phyloP scores from a whole-genome alignment of 371 early-diverging fungal species.

The Zopfochytrium polystomum region DNA sequence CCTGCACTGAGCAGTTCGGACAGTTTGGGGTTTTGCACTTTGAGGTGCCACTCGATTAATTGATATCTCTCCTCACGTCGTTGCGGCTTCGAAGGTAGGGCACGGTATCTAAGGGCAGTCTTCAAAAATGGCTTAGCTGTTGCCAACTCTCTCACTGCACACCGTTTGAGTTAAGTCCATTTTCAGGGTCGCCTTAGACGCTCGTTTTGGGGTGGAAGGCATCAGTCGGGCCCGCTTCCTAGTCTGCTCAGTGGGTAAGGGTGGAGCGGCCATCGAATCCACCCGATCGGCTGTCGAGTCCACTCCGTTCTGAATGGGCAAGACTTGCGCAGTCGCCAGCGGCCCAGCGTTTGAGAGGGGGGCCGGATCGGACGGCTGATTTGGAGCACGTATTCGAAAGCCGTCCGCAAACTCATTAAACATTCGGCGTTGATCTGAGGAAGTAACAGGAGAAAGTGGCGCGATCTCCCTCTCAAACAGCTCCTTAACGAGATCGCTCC shows the following conservation, averaged over 20 bases:
- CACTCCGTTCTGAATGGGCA: too few relatives aligned
- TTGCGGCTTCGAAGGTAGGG: not conserved
- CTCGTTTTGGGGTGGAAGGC: not conserved
- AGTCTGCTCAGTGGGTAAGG: too few relatives aligned
- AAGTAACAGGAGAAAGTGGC: not conserved
- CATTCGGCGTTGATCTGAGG: not conserved
- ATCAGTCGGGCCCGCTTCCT: not conserved
- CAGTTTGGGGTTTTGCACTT: slow-evolving; percentile 68
- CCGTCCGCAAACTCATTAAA: not conserved
- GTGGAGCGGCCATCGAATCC: too few relatives aligned
- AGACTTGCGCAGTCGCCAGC: too few relatives aligned
- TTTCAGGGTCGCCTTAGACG: not conserved
- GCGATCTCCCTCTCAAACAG: not conserved
- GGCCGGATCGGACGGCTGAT: too few relatives aligned
- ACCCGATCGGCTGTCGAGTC: too few relatives aligned
- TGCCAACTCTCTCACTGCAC: not conserved
- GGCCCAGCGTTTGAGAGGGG: too few relatives aligned
- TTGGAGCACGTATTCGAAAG: too few relatives aligned
- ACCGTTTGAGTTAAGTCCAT: not conserved
- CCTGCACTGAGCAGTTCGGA: slow-evolving; percentile 64
- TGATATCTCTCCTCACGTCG: slow-evolving; percentile 32
- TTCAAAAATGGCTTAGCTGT: not conserved
- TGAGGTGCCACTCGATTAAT: slow-evolving; percentile 72
- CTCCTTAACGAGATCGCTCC: not conserved
- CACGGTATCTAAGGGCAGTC: not conserved